phyloP scores from a whole-genome alignment of 257 asterid species.

The Solanum lycopersicoides region DNA sequence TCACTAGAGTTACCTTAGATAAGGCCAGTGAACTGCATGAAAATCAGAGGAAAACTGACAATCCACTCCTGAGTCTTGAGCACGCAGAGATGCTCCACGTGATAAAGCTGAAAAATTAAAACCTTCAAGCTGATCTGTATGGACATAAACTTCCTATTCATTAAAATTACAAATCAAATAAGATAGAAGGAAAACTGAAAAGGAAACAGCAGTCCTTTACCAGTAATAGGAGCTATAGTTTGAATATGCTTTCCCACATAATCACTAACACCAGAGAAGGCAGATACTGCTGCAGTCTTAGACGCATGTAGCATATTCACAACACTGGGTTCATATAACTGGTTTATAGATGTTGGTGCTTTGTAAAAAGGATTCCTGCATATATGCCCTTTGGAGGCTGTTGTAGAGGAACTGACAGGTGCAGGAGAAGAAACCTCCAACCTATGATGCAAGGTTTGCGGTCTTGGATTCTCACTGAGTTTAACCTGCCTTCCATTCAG shows the following conservation, averaged over 20 bases:
- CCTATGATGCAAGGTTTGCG: slow-evolving; percentile 12
- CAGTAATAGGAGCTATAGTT: slow-evolving; percentile 15
- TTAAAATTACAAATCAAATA: neutral
- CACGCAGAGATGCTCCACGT: slow-evolving; percentile 16
- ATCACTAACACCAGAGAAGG: slow-evolving; percentile 13
- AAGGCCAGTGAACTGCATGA: slow-evolving; percentile 20
- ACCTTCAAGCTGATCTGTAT: slow-evolving; percentile 14
- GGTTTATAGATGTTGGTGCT: slow-evolving; percentile 4
- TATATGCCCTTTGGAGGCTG: slow-evolving; percentile 10
- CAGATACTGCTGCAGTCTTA: slow-evolving; percentile 11
- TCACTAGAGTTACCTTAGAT: slow-evolving; percentile 11
- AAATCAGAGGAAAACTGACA: slow-evolving; percentile 2
- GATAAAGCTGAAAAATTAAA: slow-evolving; percentile 13
- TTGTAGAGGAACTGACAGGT: slow-evolving; percentile 10
- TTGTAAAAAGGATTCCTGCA: slow-evolving; percentile 7
- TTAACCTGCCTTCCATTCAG: neutral
- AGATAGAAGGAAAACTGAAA: neutral
- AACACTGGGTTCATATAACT: neutral
- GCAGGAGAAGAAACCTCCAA: slow-evolving; percentile 8
- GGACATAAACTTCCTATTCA: neutral
- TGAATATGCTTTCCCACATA: slow-evolving; percentile 10
- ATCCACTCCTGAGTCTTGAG: slow-evolving; percentile 11
- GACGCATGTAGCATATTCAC: slow-evolving; percentile 3
- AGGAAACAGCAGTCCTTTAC: slow-evolving; percentile 13
- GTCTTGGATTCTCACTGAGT: slow-evolving; percentile 19